These are phyloP conservation scores for Asterionellopsis glacialis DNA, from an alignment of 108 stramenopile species.

Conservation along the genomic window DNA sequence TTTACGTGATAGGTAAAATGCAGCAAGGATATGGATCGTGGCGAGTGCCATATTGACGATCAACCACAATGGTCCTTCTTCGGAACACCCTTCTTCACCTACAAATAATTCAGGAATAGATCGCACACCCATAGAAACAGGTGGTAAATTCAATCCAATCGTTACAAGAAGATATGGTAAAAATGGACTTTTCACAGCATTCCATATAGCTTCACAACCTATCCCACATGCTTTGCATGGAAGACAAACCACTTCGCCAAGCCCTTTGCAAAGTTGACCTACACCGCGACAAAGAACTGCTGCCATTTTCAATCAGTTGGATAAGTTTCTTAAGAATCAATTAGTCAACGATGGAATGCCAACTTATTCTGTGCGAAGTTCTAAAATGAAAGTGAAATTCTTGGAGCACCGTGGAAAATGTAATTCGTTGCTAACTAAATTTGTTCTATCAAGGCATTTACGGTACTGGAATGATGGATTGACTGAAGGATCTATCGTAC, in stretches of 20 bases:
- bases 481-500: too few species aligned
- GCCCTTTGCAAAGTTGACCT: constrained; percentile 22
- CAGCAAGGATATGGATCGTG: constrained; percentile 48
- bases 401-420: too few species aligned
- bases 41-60: constrained; percentile 39
- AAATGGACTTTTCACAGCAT: constrained; percentile 42
- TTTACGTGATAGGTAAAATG: constrained; percentile 43
- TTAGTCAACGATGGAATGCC: too few species aligned
- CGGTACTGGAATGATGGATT: too few species aligned
- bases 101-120: too few species aligned
- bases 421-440: too few species aligned
- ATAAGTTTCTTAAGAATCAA: too few species aligned
- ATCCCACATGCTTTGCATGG: constrained; percentile 48
- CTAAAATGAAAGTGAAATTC: too few species aligned
- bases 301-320: background rate
- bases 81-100: constrained; percentile 1
- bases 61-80: constrained; percentile 25
- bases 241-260: constrained; percentile 28
- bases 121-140: background rate
- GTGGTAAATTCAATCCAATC: background rate
- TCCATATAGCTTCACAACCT: constrained; percentile 21
- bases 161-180: constrained; percentile 41
- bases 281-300: constrained; percentile 4
- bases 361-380: too few species aligned
- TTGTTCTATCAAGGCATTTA: too few species aligned